phyloP scores from a whole-genome alignment of 192 early-diverging fungal species.

The Funneliformis geosporum region DNA sequence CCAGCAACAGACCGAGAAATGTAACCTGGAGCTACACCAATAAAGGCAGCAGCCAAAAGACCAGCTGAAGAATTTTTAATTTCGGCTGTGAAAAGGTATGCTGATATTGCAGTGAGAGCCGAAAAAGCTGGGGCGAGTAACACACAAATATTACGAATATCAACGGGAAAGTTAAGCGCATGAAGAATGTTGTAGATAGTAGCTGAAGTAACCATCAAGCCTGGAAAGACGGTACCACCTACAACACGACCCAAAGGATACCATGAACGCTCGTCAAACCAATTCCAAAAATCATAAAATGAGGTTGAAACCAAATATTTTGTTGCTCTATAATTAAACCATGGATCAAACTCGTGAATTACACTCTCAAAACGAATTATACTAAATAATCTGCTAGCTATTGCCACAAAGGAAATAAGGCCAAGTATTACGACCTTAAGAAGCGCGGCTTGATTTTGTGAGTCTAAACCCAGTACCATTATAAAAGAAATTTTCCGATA shows the following conservation, averaged over 20 bases:
- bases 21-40: constrained; percentile 98
- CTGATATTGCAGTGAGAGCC: constrained; percentile 91
- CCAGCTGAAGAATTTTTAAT: constrained; percentile 91
- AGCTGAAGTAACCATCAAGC: constrained; percentile 98
- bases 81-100: constrained; percentile 91
- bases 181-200: constrained; percentile 94
- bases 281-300: constrained; percentile 99
- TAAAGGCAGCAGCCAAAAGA: constrained; percentile 95
- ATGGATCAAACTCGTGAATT: constrained; percentile 99
- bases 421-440: constrained; percentile 88
- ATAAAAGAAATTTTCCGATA: background rate
- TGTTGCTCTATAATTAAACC: constrained; percentile 99
- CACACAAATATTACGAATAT: constrained; percentile 98
- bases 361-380: constrained; percentile 98
- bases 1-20: constrained; percentile 99
- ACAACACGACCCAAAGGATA: constrained; percentile 98
- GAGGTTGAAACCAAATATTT: constrained; percentile 88
- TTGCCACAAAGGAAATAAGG: constrained; percentile 83
- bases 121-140: constrained; percentile 97
- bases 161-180: constrained; percentile 91
- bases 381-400: constrained; percentile 93
- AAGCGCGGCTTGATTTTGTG: constrained; percentile 51
- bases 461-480: constrained; percentile 36
- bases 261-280: constrained; percentile 99
- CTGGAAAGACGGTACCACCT: constrained; percentile 99